These are phyloP conservation scores for Podaxis sp. DNA, from an alignment of 768 basidiomycete genomes.

Conservation along the genomic window DNA sequence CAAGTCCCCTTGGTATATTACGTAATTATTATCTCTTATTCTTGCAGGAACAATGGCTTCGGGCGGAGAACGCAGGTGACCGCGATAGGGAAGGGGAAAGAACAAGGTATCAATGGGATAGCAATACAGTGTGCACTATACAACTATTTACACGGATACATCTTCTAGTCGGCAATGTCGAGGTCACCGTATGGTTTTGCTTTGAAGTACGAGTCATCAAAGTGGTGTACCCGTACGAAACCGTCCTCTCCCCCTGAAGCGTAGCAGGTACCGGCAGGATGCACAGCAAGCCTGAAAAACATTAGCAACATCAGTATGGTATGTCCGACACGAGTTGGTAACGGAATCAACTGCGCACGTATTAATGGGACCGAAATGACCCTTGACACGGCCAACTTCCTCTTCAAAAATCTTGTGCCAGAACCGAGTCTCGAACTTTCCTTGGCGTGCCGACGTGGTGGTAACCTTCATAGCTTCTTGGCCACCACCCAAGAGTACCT, in stretches of 20 bases:
- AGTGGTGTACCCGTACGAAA: constrained; percentile 88
- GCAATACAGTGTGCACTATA: background rate
- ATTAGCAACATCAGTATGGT: background rate
- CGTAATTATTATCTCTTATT: constrained; percentile 4
- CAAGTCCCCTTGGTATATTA: constrained; percentile 1
- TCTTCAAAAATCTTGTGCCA: constrained; percentile 98
- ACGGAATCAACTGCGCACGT: constrained; percentile 59
- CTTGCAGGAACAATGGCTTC: background rate
- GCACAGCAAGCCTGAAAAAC: constrained; percentile 76
- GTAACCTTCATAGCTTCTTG: constrained; percentile 98
- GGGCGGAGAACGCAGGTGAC: background rate
- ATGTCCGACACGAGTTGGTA: background rate
- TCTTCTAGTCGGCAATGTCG: constrained; percentile 53
- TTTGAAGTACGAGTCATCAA: constrained; percentile 93
- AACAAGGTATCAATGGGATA: constrained; percentile 3
- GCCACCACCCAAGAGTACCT: constrained; percentile 93
- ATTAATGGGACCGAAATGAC: constrained; percentile 96
- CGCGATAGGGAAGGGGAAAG: background rate
- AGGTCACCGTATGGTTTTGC: constrained; percentile 89
- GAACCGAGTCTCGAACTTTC: constrained; percentile 97
- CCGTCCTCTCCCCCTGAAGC: constrained; percentile 98
- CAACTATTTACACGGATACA: background rate
- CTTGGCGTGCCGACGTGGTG: constrained; percentile 89
- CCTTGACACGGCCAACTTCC: constrained; percentile 95
- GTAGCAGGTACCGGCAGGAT: constrained; percentile 84